These are phyloP conservation scores for Gossypium schwendimanii DNA, from an alignment of 441 rosid species.

Conservation along the genomic window DNA sequence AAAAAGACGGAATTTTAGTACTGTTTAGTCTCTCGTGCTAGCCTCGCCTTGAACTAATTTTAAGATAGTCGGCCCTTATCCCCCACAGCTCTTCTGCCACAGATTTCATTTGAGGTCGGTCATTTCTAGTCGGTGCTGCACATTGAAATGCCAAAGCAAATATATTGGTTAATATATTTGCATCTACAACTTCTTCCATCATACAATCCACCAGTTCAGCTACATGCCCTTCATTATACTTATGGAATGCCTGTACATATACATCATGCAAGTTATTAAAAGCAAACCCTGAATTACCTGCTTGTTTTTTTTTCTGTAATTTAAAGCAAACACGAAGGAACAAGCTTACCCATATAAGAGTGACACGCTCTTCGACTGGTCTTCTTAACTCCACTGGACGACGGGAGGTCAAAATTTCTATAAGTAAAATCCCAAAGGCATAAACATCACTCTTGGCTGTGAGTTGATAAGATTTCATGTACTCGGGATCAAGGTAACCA, in stretches of 20 bases:
- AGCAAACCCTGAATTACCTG: no score
- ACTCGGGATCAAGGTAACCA: slow-evolving; percentile 94
- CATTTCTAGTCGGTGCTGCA: slow-evolving; percentile 67
- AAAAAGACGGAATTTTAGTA: neutral
- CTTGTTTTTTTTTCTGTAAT: neutral
- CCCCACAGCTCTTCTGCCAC: slow-evolving; percentile 83
- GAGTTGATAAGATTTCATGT: slow-evolving; percentile 87
- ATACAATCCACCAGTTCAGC: slow-evolving; percentile 51
- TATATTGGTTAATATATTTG: slow-evolving; percentile 44
- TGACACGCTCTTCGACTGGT: slow-evolving; percentile 58
- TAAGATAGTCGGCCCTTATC: slow-evolving; percentile 67
- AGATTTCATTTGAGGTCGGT: slow-evolving; percentile 76
- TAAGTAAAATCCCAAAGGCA: slow-evolving; percentile 79
- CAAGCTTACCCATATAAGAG: slow-evolving; percentile 74
- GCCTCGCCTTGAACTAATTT: slow-evolving; percentile 22
- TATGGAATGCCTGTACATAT: slow-evolving; percentile 57
- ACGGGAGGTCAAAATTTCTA: slow-evolving; percentile 84
- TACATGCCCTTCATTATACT: slow-evolving; percentile 52
- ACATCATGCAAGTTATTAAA: no score
- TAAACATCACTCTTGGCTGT: slow-evolving; percentile 84
- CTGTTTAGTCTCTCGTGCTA: neutral
- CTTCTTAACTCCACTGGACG: slow-evolving; percentile 73
- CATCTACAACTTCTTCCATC: slow-evolving; percentile 48
- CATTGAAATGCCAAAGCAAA: slow-evolving; percentile 77
- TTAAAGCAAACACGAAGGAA: slow-evolving; percentile 4